Base-by-base conservation (phyloP, 2,329 filamentous ascomycete species). In the Gaeumannomyces tritici region DNA sequence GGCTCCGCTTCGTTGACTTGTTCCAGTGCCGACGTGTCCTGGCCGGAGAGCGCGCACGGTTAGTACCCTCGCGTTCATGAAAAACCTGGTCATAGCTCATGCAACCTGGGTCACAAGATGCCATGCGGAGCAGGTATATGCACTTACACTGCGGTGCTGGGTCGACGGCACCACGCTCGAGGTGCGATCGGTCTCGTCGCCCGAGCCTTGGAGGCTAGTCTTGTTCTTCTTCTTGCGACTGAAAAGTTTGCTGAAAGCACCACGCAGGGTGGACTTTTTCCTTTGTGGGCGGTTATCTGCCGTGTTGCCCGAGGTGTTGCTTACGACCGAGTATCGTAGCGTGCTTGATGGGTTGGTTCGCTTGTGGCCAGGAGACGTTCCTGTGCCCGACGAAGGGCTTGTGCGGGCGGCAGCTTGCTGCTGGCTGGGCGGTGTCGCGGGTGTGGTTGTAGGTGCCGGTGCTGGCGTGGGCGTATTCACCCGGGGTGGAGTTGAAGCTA, bases 161-260 rank as follows among this genome's bases (percentile, higher is more conserved):
- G 42, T 51, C 42, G 70, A 66, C 47, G 70, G 67, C 61, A 69
- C 63, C 28, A 64, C 67, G 63, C 63, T 68, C 62, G 69, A 69
- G 58, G 69, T 67, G 29, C 69, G 66, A 4, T 68, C 71, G 31
- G 70, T 67, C 29, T 70, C 65, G 35, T 67, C 66, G 15, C 42
- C 59, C 8, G 70, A 73, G 13, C 66, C 64, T 57, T 73, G 70
- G 62, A 73, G 74, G 18, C 69, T 71, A 55, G 67, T 70, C 72
- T 82, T 85, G 72, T 81, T 83, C 72, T 82, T 85, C 72, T 81
- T 83, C 65, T 79, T 83, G 64, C 82, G 80, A 18, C 83, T 81
- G 70, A 88, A 86, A 12, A 88, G 72, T 65, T 77, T 83, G 59
- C 82, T 79, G 57, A 88, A 70, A 0, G 83, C 83, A 24, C 77